Conservation (phyloP, 2,329 filamentous ascomycete genomes). For the Bipolaris sorokiniana region DNA sequence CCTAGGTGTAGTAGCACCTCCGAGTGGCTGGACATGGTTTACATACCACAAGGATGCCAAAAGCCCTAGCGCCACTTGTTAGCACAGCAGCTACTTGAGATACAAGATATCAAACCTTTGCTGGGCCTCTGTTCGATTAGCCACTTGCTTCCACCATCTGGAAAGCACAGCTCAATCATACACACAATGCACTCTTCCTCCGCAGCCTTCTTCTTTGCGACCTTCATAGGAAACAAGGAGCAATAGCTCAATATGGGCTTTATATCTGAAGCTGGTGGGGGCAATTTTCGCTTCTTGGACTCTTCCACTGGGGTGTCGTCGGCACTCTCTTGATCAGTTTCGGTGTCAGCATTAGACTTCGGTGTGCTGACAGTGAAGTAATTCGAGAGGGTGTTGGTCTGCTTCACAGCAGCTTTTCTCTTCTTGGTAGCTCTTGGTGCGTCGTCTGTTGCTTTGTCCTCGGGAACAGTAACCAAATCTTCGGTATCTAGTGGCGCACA, state of each 20-base stretch:
- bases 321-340: conserved; percentile 10
- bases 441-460: conserved; percentile 25
- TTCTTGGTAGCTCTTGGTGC: conserved; percentile 27
- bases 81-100: background rate
- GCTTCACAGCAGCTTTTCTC: conserved; percentile 28
- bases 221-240: conserved; percentile 46
- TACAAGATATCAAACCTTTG: conserved; percentile 33
- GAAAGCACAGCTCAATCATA: conserved; percentile 29
- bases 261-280: conserved; percentile 7
- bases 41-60: conserved; percentile 38
- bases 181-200: conserved; percentile 46
- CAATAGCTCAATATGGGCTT: conserved; percentile 37
- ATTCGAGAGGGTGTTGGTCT: conserved; percentile 36
- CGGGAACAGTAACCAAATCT: conserved; percentile 31
- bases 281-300: conserved; percentile 35
- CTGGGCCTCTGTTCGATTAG: conserved; percentile 47
- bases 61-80: conserved; percentile 21
- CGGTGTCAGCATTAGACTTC: conserved; percentile 18
- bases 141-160: conserved; percentile 32
- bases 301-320: conserved; percentile 3
- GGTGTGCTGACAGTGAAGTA: conserved; percentile 37
- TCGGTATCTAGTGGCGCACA: conserved; percentile 41
- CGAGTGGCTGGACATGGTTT: conserved; percentile 1
- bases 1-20: background rate
- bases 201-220: conserved; percentile 42